phyloP scores from a whole-genome alignment of 2,329 filamentous ascomycete genomes.

The Xylariaceae sp. region DNA sequence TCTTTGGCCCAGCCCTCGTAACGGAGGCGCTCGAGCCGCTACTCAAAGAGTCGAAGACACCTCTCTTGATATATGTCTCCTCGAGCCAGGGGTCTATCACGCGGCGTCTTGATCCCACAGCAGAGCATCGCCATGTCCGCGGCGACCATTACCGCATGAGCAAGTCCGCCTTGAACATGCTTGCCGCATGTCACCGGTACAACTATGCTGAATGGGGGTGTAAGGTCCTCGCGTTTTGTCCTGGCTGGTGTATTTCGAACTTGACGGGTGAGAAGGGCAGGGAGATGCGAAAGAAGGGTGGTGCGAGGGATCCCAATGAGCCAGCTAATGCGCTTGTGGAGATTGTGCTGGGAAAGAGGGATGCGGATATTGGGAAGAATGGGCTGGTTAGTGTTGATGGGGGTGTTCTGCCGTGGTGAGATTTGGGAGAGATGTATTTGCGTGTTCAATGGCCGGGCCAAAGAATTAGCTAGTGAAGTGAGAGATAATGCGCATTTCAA shows the following conservation, averaged over 20 bases:
- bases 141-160: neutral
- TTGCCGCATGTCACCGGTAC: neutral
- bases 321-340: conserved; percentile 25
- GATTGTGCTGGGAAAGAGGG: conserved; percentile 27
- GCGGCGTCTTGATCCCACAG: neutral
- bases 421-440: no score
- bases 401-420: conserved; percentile 21
- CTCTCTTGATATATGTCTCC: neutral
- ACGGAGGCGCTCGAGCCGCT: neutral
- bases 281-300: conserved; percentile 17
- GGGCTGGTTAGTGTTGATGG: conserved; percentile 22
- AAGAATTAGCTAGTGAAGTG: no score
- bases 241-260: conserved; percentile 33
- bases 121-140: neutral
- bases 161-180: neutral
- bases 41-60: neutral
- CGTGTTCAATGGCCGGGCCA: no score
- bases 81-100: neutral
- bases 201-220: conserved; percentile 23
- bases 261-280: conserved; percentile 28
- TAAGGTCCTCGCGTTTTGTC: conserved; percentile 32
- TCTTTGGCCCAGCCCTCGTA: neutral
- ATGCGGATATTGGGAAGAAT: conserved; percentile 22
- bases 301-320: conserved; percentile 27
- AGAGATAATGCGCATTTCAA: no score